These are phyloP conservation scores for Fagus sylvatica DNA, from an alignment of 306 rosid species.

Conservation along the genomic window DNA sequence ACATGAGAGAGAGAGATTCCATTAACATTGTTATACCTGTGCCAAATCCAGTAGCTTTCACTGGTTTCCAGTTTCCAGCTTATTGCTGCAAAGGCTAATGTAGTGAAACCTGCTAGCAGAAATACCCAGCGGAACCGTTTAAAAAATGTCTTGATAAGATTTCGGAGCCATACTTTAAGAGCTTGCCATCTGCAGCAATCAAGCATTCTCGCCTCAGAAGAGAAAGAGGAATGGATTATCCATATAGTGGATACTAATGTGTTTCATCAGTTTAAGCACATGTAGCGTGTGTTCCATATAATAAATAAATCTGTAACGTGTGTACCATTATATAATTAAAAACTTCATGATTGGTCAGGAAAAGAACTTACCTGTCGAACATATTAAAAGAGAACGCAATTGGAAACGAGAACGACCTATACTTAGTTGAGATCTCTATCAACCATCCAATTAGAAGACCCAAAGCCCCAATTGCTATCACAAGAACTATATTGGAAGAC, in stretches of 20 bases:
- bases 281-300: neutral
- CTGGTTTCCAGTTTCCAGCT: constrained; percentile 85
- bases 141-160: constrained; percentile 51
- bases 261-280: constrained; percentile 1
- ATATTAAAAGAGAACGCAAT: constrained; percentile 30
- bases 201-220: constrained; percentile 13
- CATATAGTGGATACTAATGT: neutral
- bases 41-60: constrained; percentile 94
- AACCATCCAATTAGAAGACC: constrained; percentile 59
- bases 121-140: constrained; percentile 78
- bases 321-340: neutral
- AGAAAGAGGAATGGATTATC: neutral
- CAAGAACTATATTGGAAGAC: constrained; percentile 48
- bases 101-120: constrained; percentile 58
- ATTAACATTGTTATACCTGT: constrained; percentile 54
- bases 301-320: neutral
- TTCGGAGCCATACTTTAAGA: constrained; percentile 58
- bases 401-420: constrained; percentile 39
- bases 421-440: constrained; percentile 43
- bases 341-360: neutral
- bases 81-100: constrained; percentile 72
- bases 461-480: constrained; percentile 43
- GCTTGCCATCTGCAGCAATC: constrained; percentile 61
- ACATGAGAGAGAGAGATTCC: constrained; percentile 13
- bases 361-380: constrained; percentile 38